These are phyloP conservation scores for Yamadazyma atlantica DNA, from an alignment of 1,139 yeast species.

Conservation along the genomic window DNA sequence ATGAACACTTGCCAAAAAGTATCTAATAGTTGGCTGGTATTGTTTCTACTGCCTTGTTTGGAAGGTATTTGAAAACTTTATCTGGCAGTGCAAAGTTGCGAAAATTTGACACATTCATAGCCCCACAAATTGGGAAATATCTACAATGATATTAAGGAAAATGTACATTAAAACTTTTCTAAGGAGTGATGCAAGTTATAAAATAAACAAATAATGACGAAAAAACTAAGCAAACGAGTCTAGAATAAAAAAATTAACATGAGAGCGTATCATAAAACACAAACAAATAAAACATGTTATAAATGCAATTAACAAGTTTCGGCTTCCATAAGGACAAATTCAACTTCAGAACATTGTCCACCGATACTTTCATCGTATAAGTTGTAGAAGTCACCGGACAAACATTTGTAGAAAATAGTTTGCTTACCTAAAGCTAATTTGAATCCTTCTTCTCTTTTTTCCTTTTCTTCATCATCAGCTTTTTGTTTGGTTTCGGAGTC, in stretches of 20 bases:
- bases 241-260: constrained; percentile 1
- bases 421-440: constrained; percentile 40
- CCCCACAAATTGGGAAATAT: too few species aligned
- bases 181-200: constrained; percentile 2
- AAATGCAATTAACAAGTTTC: constrained; percentile 23
- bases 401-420: constrained; percentile 41
- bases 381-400: constrained; percentile 45
- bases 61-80: too few species aligned
- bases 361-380: constrained; percentile 42
- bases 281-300: neutral
- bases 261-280: constrained; percentile 4
- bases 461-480: constrained; percentile 17
- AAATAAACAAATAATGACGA: neutral
- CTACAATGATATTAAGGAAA: neutral
- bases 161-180: constrained; percentile 1
- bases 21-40: too few species aligned
- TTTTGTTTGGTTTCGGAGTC: constrained; percentile 12
- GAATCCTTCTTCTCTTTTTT: constrained; percentile 24
- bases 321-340: constrained; percentile 35
- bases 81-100: too few species aligned
- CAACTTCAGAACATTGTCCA: constrained; percentile 37
- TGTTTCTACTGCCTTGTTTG: too few species aligned
- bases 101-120: too few species aligned
- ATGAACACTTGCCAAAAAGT: too few species aligned
- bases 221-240: constrained; percentile 1